Evolutionary conservation across 73 alveolate species (phyloP).

Genomic region (Stentor roeselii): DNA sequence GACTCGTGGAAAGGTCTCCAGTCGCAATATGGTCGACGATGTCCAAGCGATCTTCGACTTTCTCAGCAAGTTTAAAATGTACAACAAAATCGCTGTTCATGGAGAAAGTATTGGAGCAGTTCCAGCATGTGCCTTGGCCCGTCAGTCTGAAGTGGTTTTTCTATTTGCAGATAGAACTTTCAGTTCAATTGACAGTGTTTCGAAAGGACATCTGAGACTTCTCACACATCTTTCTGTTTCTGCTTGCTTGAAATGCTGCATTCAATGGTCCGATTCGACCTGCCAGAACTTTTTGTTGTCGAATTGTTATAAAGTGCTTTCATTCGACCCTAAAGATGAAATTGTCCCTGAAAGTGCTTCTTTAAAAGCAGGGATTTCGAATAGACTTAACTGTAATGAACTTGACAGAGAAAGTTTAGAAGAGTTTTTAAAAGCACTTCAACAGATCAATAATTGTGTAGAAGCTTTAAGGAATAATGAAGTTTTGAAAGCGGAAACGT

Average conservation of each 20-base stretch:
- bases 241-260: slow-evolving; percentile 24
- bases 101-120: slow-evolving; percentile 28
- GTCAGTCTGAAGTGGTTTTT: background rate
- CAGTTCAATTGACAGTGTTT: background rate
- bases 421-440: background rate
- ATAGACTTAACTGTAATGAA: background rate
- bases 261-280: background rate
- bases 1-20: slow-evolving; percentile 2
- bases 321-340: slow-evolving; percentile 24
- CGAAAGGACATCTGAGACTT: background rate
- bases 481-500: background rate
- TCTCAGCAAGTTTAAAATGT: background rate
- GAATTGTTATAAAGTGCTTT: slow-evolving; percentile 23
- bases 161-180: slow-evolving; percentile 32
- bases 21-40: background rate
- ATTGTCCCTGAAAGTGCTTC: slow-evolving; percentile 27
- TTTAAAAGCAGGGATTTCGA: slow-evolving; percentile 27
- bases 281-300: slow-evolving; percentile 1
- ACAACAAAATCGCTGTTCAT: slow-evolving; percentile 17
- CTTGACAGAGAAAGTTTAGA: background rate
- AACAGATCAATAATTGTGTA: background rate
- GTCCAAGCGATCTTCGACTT: slow-evolving; percentile 5
- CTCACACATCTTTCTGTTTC: slow-evolving; percentile 10
- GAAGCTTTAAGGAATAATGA: background rate
- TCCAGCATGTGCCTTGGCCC: slow-evolving; percentile 27